Base-by-base conservation (phyloP, 2,329 filamentous ascomycete genomes). In the Chrysoporthe puriensis region DNA sequence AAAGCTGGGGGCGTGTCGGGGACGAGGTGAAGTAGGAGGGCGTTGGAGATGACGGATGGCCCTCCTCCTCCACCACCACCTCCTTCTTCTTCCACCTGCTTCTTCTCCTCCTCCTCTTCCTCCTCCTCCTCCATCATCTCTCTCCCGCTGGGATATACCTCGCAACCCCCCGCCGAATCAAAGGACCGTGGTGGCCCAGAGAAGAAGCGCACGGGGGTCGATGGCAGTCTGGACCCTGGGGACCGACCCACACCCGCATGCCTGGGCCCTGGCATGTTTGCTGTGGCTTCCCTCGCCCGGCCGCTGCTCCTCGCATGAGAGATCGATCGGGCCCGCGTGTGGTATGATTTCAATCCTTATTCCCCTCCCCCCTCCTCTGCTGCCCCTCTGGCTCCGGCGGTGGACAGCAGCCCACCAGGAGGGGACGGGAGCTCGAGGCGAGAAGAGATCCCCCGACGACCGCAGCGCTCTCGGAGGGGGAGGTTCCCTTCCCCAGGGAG, bases 191-290 rank as follows among this genome's bases (percentile, higher is more conserved):
- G 26, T 34, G 50, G 50, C 14, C 50, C 21, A 21, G 26, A 26
- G 13, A 32, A 16, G 26, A 54, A 21, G 26, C 50, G 21, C 50
- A 32, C 21, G 36, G 58, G 59, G 21, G 26, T 62, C 64, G 48
- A 66, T 62, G 58, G 42, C 58, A 66, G 64, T 66, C 64, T 66
- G 64, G 64, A 62, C 44, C 64, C 42, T 62, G 21, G 42, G 13
- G 43, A 18, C 18, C 59, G 59, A 61, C 59, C 59, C 59, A 46
- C 59, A 36, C 21, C 21, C 40, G 26, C 59, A 57, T 64, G 32
- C 34, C 18, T 36, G 26, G 43, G 6, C 32, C 26, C 34, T 11
- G 21, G 50, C 32, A 21, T 61, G 48, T 52, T 52, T 42, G 59
- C 32, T 46, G 59, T 21, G 21, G 42, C n/a, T 48, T 34, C 42